Evolutionary conservation across 345 rosid genomes (phyloP), one percentile per base, ranked within the genome.

Genomic region (Pugionium cornutum): DNA sequence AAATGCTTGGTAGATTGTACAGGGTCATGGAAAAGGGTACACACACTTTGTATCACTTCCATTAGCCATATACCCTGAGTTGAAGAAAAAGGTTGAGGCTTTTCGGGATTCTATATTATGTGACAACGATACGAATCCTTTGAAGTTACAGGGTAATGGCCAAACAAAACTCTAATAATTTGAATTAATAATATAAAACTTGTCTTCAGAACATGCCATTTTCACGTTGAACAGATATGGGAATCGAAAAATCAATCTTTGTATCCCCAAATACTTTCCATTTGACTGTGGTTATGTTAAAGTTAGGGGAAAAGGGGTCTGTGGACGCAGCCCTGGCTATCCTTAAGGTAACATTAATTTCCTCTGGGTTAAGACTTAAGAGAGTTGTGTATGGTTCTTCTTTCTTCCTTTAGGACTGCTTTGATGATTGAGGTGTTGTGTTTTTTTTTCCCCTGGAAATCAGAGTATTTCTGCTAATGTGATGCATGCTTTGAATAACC

Each of bases 21-120:
- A 76, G 47, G 78, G 82, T 70, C 83, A 73, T 9, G 73, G 51
- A 58, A 82, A 88, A n/a, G 79, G 80, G 9, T 84, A 82, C 56
- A 88, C 97, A 18, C 97, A 90, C 77, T 89, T 94, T 50, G 69
- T 90, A 58, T 90, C 97, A 47, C 84, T 94, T 74, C 97, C 99
- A 36, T 70, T 90, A 79, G 97, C 90, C 6, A 70, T 84, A 78
- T 79, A 94, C 74, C 85, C 92, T 8, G 86, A 78, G 60, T 69
- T 94, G 83, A 85, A 79, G 58, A 74, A 78, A 53, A 86, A 83
- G 70, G 80, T 90, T 42, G 52, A 80, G 68, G 41, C 71, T 62
- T 90, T 94, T 75, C 89, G 79, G 78, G 82, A 82, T 47, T 62
- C 75, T 34, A 75, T 88, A 67, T 66, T 94, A 74, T 84, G 78